Conservation (phyloP, 176 grass and related monocot species). For the Oryza australiensis region DNA sequence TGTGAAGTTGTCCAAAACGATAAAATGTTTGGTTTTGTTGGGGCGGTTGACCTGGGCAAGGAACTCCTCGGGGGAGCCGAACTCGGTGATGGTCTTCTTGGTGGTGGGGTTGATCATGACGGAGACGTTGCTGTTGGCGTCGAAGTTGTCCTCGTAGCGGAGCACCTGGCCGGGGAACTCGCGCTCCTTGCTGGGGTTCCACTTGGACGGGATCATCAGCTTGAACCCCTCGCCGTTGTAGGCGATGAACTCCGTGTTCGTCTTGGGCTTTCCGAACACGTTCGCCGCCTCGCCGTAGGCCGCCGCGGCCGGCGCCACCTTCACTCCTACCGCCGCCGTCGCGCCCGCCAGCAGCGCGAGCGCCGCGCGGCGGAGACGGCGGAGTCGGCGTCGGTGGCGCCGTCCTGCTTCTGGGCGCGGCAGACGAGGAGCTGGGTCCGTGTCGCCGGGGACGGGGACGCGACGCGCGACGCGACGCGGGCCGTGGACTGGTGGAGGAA, state of each 20-base stretch:
- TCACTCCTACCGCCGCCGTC: slow-evolving; percentile 48
- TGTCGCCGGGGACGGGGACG: slow-evolving; percentile 18
- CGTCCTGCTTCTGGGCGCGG: slow-evolving; percentile 65
- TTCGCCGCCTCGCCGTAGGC: slow-evolving; percentile 95
- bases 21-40: background rate
- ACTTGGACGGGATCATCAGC: slow-evolving; percentile 82
- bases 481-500: slow-evolving; percentile 79
- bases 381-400: background rate
- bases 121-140: slow-evolving; percentile 76
- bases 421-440: slow-evolving; percentile 60
- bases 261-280: slow-evolving; percentile 89
- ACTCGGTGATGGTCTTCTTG: slow-evolving; percentile 91
- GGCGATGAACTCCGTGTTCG: slow-evolving; percentile 65
- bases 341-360: slow-evolving; percentile 71
- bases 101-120: slow-evolving; percentile 73
- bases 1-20: background rate
- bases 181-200: slow-evolving; percentile 89
- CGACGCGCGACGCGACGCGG: slow-evolving; percentile 32
- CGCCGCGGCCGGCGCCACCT: slow-evolving; percentile 74
- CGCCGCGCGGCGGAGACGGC: slow-evolving; percentile 62
- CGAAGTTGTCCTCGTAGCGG: slow-evolving; percentile 96
- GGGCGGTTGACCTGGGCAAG: slow-evolving; percentile 52
- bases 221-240: slow-evolving; percentile 87
- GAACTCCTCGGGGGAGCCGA: slow-evolving; percentile 78
- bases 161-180: slow-evolving; percentile 93